Percentiles rank a stretch among this genome's conserved stretches.
Conservation (phyloP, 2,329 filamentous ascomycete species). For the Fusarium ramigenum region DNA sequence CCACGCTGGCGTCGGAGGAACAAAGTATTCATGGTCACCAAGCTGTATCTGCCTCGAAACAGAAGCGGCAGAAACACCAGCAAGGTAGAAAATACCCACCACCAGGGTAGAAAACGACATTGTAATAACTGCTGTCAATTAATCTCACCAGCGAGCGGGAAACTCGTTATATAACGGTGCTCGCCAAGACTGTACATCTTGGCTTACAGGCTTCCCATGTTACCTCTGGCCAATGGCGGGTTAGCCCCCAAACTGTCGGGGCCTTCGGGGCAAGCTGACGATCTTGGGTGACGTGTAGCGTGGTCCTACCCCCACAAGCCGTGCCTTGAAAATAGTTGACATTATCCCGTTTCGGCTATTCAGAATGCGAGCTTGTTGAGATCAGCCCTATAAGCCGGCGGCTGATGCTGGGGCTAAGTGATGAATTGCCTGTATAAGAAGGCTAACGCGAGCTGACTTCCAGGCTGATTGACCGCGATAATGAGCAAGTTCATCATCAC, state of each 20-base stretch:
- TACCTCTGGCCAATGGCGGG: background rate
- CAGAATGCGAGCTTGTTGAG: background rate
- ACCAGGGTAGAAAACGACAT: background rate
- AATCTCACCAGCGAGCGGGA: background rate
- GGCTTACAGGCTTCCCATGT: background rate
- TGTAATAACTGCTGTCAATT: background rate
- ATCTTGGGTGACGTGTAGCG: background rate
- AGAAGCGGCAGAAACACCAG: background rate
- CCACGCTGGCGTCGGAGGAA: slow-evolving; percentile 8
- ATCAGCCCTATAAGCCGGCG: background rate
- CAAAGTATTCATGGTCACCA: slow-evolving; percentile 14
- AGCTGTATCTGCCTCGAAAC: slow-evolving; percentile 24
- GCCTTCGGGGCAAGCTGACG: background rate
- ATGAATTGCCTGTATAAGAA: background rate
- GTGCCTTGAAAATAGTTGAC: background rate
- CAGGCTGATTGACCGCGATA: no score
- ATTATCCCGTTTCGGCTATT: background rate
- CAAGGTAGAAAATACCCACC: background rate
- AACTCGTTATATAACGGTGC: background rate
- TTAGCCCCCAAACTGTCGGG: background rate
- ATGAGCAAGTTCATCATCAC: background rate
- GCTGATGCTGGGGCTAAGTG: background rate
- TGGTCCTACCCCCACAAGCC: background rate
- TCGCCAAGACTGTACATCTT: background rate
- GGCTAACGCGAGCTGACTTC: background rate